Evolutionary conservation across 345 rosid genomes (phyloP).

Genomic region (Cardamine occulta): DNA sequence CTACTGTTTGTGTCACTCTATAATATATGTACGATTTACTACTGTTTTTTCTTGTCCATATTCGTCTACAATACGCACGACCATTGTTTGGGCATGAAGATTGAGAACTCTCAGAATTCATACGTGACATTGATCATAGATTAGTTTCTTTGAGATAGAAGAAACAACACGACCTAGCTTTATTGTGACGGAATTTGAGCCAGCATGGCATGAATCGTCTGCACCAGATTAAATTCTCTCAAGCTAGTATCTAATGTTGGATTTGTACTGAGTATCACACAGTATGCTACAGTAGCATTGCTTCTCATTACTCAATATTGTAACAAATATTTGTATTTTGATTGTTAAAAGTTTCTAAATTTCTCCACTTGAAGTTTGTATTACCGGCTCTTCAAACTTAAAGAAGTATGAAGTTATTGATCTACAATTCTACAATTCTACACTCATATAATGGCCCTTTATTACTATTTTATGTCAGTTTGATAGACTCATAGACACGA

Average conservation of each 20-base stretch:
- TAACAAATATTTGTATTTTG: slow-evolving; percentile 1
- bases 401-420: no score
- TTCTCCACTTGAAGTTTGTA: neutral
- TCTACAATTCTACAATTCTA: no score
- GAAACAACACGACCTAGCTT: no score
- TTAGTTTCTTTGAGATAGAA: no score
- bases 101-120: neutral
- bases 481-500: neutral
- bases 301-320: neutral
- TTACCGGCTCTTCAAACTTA: neutral
- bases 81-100: neutral
- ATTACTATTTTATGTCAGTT: neutral
- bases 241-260: neutral
- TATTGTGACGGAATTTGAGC: no score
- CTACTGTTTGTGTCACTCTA: neutral
- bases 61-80: neutral
- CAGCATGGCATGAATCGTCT: neutral
- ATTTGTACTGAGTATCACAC: neutral
- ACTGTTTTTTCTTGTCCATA: neutral
- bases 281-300: neutral
- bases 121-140: no score
- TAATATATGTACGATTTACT: neutral
- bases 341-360: neutral
- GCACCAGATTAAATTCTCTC: neutral
- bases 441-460: neutral